Evolutionary conservation across 2,329 filamentous ascomycete genomes (phyloP), one percentile per base, ranked within the genome.

Genomic region (Penicillium sp.): DNA sequence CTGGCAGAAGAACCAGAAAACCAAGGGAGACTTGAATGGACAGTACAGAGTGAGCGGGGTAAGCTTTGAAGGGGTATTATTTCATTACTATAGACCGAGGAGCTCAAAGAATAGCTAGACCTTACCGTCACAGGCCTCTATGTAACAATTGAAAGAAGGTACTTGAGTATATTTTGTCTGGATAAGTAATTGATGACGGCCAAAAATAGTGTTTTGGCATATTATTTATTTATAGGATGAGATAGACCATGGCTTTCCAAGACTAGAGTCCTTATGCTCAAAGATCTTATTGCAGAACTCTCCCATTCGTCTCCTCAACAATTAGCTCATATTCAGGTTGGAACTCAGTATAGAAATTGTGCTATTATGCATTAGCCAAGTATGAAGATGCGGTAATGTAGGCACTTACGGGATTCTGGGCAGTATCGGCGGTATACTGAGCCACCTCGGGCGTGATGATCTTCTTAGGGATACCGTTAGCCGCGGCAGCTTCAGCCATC

Each of bases 401-500:
- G 6, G 14, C 13, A 66, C 70, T 55, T 60, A 75, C 73, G 26
- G 72, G 65, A 48, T 70, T 74, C 59, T 75, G 73, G 27, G 70
- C 70, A 21, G 71, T 64, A 31, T 71, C 60, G 1, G 73, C 73
- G 1, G 73, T 75, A 55, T 69, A 74, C 44, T 71, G 55, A 4
- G 73, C 73, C 19, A 72, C 71, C 16, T 74, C 62, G 43, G 72
- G 57, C 2, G 56, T 53, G 33, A 75, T 75, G 27, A 74, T 67
- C 57, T 63, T 70, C 62, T 75, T 75, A 1, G 69, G 63, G 1
- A 74, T 57, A 0, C 73, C 72, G 55, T 74, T 76, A 4, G 74
- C 74, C 26, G 73, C 74, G 9, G 73, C 74, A 6, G 74, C 74
- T 48, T 78, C 75, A 3, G 73, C 75, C 61, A 77, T 60, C 35